Conservation (phyloP, 140 eudicot genomes). For the Oenanthe javanica region DNA sequence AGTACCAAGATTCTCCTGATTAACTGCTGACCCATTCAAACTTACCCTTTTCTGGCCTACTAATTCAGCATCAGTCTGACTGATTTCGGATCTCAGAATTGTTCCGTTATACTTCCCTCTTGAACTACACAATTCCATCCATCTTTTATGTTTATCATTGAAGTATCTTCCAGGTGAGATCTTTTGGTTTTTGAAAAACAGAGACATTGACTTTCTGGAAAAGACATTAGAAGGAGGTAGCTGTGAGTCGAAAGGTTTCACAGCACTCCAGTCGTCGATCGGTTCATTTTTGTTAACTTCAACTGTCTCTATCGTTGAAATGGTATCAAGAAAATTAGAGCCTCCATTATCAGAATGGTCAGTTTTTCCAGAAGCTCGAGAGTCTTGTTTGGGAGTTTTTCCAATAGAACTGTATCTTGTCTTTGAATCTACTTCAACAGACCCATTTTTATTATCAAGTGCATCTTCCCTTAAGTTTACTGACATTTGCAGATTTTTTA, state of each 20-base stretch:
- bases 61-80: slow-evolving; percentile 15
- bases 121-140: slow-evolving; percentile 32
- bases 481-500: slow-evolving; percentile 15
- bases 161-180: slow-evolving; percentile 58
- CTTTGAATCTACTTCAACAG: slow-evolving; percentile 8
- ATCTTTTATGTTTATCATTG: slow-evolving; percentile 45
- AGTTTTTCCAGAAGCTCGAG: slow-evolving; percentile 20
- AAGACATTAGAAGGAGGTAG: slow-evolving; percentile 71
- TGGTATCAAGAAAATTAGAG: slow-evolving; percentile 11
- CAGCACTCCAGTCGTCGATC: slow-evolving; percentile 22
- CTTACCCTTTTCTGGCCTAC: slow-evolving; percentile 14
- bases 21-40: slow-evolving; percentile 31
- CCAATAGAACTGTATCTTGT: slow-evolving; percentile 10
- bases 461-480: slow-evolving; percentile 17
- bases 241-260: slow-evolving; percentile 64
- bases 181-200: slow-evolving; percentile 39
- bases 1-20: not conserved
- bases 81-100: slow-evolving; percentile 9
- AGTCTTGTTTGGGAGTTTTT: slow-evolving; percentile 6
- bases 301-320: not conserved
- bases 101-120: slow-evolving; percentile 37
- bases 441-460: slow-evolving; percentile 26
- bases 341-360: slow-evolving; percentile 28
- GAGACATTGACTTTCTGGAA: slow-evolving; percentile 76
- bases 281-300: slow-evolving; percentile 17